phyloP scores from a whole-genome alignment of 148 eudicot genomes.

The Fagopyrum esculentum region DNA sequence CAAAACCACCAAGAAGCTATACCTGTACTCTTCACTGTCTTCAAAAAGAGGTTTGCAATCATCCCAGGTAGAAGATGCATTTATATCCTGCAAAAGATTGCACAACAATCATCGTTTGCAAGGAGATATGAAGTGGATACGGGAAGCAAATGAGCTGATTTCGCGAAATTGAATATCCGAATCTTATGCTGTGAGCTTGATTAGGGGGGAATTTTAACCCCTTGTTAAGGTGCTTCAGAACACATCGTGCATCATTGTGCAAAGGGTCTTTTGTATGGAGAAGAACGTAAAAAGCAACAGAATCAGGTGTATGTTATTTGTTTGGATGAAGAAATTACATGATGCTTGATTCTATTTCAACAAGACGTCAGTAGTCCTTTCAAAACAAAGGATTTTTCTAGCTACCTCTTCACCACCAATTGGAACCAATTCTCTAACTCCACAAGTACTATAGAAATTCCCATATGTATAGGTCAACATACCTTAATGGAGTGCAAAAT shows the following conservation, averaged over 20 bases:
- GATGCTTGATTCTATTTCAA: neutral
- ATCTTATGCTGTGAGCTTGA: neutral
- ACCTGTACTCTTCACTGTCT: constrained; percentile 89
- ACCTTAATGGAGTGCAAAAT: constrained; percentile 65
- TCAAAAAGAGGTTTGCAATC: constrained; percentile 70
- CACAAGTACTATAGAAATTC: neutral
- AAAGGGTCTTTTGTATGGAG: neutral
- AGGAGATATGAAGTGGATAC: neutral
- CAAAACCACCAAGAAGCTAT: neutral
- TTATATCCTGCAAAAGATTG: constrained; percentile 53
- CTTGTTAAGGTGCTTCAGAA: neutral
- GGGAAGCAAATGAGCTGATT: neutral
- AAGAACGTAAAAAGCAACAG: neutral
- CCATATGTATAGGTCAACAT: constrained; percentile 1
- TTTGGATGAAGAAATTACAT: neutral
- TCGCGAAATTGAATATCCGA: neutral
- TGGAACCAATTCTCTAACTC: neutral
- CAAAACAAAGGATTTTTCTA: neutral
- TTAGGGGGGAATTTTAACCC: neutral
- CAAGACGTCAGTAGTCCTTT: neutral
- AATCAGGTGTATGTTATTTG: neutral
- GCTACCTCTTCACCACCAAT: neutral
- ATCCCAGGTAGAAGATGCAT: constrained; percentile 68
- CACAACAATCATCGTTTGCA: neutral
- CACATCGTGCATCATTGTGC: neutral